A percentile compares a stretch with the other conserved stretches of the same genome.
phyloP scores from a whole-genome alignment of 345 rosid genomes.

The Lagerstroemia speciosa region DNA sequence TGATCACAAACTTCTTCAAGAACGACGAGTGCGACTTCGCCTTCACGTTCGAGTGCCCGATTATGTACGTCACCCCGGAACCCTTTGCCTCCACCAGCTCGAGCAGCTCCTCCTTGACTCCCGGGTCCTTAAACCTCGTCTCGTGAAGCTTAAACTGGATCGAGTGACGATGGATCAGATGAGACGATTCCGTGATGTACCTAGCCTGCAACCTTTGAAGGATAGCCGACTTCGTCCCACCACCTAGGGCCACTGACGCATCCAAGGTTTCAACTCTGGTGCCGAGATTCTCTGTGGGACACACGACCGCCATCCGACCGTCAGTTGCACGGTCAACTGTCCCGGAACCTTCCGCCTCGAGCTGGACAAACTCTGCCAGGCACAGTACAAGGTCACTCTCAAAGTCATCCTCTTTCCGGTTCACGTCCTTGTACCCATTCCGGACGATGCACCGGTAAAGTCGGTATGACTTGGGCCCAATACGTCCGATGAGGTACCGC shows the following conservation, averaged over 20 bases:
- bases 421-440: constrained; percentile 80
- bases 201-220: constrained; percentile 45
- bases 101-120: constrained; percentile 67
- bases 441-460: constrained; percentile 87
- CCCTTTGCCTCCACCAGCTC: constrained; percentile 72
- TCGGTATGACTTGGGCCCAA: constrained; percentile 85
- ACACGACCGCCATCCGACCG: constrained; percentile 71
- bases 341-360: constrained; percentile 69
- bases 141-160: constrained; percentile 53
- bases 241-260: background rate
- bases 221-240: constrained; percentile 53
- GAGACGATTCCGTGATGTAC: constrained; percentile 57
- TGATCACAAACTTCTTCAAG: constrained; percentile 57
- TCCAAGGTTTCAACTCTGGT: constrained; percentile 39
- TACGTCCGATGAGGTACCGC: constrained; percentile 75
- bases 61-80: constrained; percentile 65
- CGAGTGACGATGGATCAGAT: constrained; percentile 23
- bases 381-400: constrained; percentile 83
- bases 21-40: constrained; percentile 64
- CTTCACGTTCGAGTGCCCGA: constrained; percentile 62
- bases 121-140: constrained; percentile 41
- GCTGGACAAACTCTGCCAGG: constrained; percentile 85
- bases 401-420: constrained; percentile 52
- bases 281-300: constrained; percentile 68
- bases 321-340: constrained; percentile 45